phyloP scores from a whole-genome alignment of 2,329 filamentous ascomycete species.

The Talaromyces sp. region DNA sequence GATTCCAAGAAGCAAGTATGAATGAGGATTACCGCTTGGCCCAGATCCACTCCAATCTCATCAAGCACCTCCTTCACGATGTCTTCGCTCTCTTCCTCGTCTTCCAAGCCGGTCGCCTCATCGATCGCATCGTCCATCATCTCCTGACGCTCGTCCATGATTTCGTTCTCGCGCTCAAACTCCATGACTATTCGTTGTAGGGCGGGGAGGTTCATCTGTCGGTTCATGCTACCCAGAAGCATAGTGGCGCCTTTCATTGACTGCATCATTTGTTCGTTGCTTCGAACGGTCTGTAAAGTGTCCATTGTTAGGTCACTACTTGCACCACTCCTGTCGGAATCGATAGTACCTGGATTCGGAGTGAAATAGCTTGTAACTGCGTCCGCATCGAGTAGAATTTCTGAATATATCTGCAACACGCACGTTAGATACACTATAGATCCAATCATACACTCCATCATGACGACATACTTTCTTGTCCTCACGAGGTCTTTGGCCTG shows the following conservation, averaged over 20 bases:
- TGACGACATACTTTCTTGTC: slow-evolving; percentile 63
- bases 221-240: slow-evolving; percentile 93
- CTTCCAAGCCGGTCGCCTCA: slow-evolving; percentile 84
- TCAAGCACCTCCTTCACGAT: slow-evolving; percentile 95
- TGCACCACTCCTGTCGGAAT: no score
- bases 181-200: slow-evolving; percentile 98
- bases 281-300: slow-evolving; percentile 78
- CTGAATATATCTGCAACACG: slow-evolving; percentile 70
- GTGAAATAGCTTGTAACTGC: slow-evolving; percentile 90
- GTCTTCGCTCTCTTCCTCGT: slow-evolving; percentile 95
- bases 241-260: slow-evolving; percentile 97
- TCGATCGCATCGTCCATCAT: slow-evolving; percentile 99
- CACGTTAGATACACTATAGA: neutral
- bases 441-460: neutral
- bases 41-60: slow-evolving; percentile 92
- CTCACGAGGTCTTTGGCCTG: slow-evolving; percentile 96
- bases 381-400: slow-evolving; percentile 99
- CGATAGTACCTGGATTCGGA: slow-evolving; percentile 76
- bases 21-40: slow-evolving; percentile 68
- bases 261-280: slow-evolving; percentile 99
- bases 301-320: neutral
- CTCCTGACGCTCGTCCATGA: slow-evolving; percentile 98
- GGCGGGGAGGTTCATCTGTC: slow-evolving; percentile 93
- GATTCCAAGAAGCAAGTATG: neutral
- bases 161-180: slow-evolving; percentile 97